Evolutionary conservation across 192 early-diverging fungal genomes (phyloP).

Genomic region (Umbelopsis vinacea): DNA sequence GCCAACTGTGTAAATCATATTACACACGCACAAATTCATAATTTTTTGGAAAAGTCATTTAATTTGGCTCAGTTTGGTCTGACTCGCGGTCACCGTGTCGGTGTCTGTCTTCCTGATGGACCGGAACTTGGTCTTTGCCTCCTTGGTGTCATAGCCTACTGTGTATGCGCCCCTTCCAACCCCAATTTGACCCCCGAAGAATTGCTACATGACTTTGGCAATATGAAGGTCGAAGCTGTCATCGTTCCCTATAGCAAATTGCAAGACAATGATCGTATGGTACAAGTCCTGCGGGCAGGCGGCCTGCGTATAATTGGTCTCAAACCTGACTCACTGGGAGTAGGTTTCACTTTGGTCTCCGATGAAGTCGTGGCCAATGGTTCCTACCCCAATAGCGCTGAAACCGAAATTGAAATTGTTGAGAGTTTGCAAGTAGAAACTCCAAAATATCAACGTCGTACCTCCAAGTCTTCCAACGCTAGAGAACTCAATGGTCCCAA

Average conservation of each 20-base stretch:
- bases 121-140: slow-evolving; percentile 41
- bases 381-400: not conserved
- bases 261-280: slow-evolving; percentile 26
- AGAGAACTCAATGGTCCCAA: slow-evolving; percentile 35
- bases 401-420: slow-evolving; percentile 1
- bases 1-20: slow-evolving; percentile 24
- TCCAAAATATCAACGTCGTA: not conserved
- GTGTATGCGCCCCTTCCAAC: slow-evolving; percentile 46
- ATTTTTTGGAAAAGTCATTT: slow-evolving; percentile 28
- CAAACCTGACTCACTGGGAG: not conserved
- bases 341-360: slow-evolving; percentile 5
- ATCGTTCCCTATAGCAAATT: slow-evolving; percentile 28
- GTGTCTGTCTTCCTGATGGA: slow-evolving; percentile 44
- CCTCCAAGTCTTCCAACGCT: slow-evolving; percentile 39
- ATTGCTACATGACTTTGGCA: slow-evolving; percentile 36
- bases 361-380: not conserved
- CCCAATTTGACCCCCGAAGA: slow-evolving; percentile 32
- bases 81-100: slow-evolving; percentile 32
- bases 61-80: slow-evolving; percentile 28
- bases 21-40: slow-evolving; percentile 19
- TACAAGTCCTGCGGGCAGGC: slow-evolving; percentile 41
- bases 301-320: slow-evolving; percentile 43
- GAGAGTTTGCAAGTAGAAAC: slow-evolving; percentile 1
- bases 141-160: slow-evolving; percentile 39
- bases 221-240: slow-evolving; percentile 35